phyloP scores from a whole-genome alignment of 345 rosid species.

The Salix purpurea region DNA sequence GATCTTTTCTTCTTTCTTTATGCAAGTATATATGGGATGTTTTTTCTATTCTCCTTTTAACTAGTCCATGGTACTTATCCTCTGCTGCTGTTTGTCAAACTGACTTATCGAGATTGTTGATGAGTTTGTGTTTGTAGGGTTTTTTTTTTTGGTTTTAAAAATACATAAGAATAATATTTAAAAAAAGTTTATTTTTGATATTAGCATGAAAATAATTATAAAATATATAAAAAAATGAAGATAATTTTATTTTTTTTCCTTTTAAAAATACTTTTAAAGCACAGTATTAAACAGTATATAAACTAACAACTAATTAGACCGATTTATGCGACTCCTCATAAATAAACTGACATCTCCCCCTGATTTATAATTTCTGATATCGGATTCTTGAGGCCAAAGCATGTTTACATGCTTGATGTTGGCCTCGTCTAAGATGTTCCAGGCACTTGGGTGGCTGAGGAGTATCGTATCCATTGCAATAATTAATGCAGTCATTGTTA shows the following conservation, averaged over 20 bases:
- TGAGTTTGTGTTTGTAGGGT: no score
- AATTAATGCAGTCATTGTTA: not conserved
- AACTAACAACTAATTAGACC: not conserved
- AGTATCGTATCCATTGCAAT: not conserved
- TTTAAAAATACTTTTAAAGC: no score
- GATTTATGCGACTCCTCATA: not conserved
- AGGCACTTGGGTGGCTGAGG: not conserved
- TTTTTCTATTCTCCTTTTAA: not conserved
- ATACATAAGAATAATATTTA: no score
- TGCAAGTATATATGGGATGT: not conserved
- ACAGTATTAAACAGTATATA: no score
- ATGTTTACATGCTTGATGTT: no score
- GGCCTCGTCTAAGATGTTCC: not conserved
- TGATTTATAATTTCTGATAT: not conserved
- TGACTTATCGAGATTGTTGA: no score
- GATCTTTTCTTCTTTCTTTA: not conserved
- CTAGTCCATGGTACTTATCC: not conserved
- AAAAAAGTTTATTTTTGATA: no score
- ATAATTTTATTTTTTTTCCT: no score
- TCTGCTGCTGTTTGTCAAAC: not conserved
- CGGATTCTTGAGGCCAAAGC: not conserved
- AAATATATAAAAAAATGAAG: no score
- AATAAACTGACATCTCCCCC: not conserved
- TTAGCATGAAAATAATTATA: no score
- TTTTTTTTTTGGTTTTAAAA: no score